Conservation (phyloP, 2,329 filamentous ascomycete genomes). For the Phyllosticta capitalensis region DNA sequence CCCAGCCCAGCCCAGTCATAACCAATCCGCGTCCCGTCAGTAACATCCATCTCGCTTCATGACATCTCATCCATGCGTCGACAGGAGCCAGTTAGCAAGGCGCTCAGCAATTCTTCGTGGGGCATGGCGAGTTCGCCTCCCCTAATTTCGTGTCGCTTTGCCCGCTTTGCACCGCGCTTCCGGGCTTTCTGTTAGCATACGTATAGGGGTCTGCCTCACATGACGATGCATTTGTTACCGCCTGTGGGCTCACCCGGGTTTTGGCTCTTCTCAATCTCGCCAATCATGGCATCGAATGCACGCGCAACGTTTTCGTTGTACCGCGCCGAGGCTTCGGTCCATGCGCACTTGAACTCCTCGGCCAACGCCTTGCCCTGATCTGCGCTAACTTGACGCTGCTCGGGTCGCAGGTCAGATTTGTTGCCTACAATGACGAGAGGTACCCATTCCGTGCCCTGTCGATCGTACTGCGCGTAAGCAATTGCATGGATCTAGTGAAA, state of each 20-base stretch:
- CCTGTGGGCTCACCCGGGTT: constrained; percentile 77
- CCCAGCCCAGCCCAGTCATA: not conserved
- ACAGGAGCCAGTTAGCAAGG: not conserved
- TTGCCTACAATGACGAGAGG: constrained; percentile 94
- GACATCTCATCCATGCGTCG: not conserved
- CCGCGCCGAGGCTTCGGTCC: constrained; percentile 87
- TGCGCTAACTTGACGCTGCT: constrained; percentile 80
- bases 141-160: no score
- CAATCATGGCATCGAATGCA: constrained; percentile 89
- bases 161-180: no score
- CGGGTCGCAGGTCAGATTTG: constrained; percentile 86
- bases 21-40: not conserved
- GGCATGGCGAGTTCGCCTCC: no score
- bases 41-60: not conserved
- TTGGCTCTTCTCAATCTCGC: constrained; percentile 87
- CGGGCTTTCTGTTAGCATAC: no score
- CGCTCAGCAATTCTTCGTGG: not conserved
- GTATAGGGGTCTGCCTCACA: constrained; percentile 46
- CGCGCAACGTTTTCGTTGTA: constrained; percentile 91
- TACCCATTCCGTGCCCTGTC: constrained; percentile 78
- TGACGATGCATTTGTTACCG: constrained; percentile 71
- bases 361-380: constrained; percentile 80
- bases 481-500: constrained; percentile 4
- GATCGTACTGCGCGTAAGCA: constrained; percentile 1
- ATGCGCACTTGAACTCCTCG: constrained; percentile 82